These are phyloP conservation scores for Francoa sonchifolia DNA, from an alignment of 441 rosid species.

Conservation along the genomic window DNA sequence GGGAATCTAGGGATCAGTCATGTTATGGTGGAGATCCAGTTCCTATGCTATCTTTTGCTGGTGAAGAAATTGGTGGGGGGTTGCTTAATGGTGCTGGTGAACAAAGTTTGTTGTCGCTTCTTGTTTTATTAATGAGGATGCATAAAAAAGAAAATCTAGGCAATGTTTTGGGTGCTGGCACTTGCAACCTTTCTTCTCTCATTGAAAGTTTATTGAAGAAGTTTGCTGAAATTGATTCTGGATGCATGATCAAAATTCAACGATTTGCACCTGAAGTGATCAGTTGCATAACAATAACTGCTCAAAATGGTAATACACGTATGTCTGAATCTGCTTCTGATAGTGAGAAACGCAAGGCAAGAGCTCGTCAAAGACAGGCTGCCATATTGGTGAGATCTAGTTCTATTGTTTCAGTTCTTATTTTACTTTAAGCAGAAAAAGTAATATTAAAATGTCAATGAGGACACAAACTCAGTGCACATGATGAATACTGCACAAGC, in stretches of 20 bases:
- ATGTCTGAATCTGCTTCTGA: conserved; percentile 35
- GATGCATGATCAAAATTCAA: conserved; percentile 53
- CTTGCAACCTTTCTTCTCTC: conserved; percentile 57
- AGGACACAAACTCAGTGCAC: no score
- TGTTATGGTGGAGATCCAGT: conserved; percentile 21
- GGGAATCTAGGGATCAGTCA: conserved; percentile 23
- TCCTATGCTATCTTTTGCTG: conserved; percentile 48
- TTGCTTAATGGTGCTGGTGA: conserved; percentile 34
- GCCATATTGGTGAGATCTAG: conserved; percentile 64
- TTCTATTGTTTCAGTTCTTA: background rate
- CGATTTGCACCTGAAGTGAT: conserved; percentile 74
- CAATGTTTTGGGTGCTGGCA: conserved; percentile 46
- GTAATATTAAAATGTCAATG: no score
- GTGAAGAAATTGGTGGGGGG: conserved; percentile 52
- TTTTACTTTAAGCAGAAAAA: no score
- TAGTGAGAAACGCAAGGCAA: conserved; percentile 72
- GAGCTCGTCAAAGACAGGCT: conserved; percentile 92
- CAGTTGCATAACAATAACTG: conserved; percentile 26
- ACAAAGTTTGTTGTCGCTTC: conserved; percentile 78
- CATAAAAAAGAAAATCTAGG: conserved; percentile 40
- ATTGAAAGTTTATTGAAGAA: conserved; percentile 61
- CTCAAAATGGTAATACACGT: conserved; percentile 19
- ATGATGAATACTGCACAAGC: no score
- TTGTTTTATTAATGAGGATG: conserved; percentile 61
- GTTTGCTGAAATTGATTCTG: conserved; percentile 62